Base-by-base conservation (phyloP, 352 stramenopile species). In the Aphanomyces invadans region DNA sequence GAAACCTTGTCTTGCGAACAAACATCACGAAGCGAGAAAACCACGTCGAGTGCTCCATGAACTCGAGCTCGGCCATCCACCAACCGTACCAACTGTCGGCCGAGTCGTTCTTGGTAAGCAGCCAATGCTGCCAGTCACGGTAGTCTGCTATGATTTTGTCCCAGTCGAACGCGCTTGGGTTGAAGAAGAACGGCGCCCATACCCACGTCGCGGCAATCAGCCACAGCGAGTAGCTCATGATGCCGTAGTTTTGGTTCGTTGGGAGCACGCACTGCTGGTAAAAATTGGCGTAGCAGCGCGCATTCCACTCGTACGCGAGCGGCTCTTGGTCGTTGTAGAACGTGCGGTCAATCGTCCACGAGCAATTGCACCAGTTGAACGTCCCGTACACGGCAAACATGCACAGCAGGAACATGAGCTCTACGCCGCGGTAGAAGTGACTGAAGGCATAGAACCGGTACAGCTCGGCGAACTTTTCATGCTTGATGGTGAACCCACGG, bases 181-280 rank as follows among this genome's bases (percentile, higher is more conserved):
- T 73, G 54, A 65, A 95, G 72, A 95, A 84, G 75, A 95, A 92
- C 38, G 86, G 86, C 4, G 79, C 81, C 83, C 83, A 92, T 74
- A 92, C 81, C 83, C 83, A 95, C 23, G 83, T 92, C 21, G 76
- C 81, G 21, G 52, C 60, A 53, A 97, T 97, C 42, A 99, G 89
- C 52, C 56, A 70, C 72, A 99, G 73, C 29, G 95, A 98, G 85
- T 97, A 99, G 45, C 96, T 98, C 74, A 98, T 92, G 49, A 97
- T 95, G 69, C 95, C 90, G 75, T 99, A 99, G 51, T 72, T 66
- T 48, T 56, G 61, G 42, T 70, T 65, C 21, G 63, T 71, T 4
- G 65, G 65, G 4, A 71, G 65, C n/a, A 71, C 65, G 31, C 65
- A 71, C 45, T 59, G 45, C 44, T 71, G 65, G 60, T 71, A 71